A percentile compares a stretch with the other conserved stretches of the same genome.
These are phyloP conservation scores for Linderniella brevidens DNA, from an alignment of 257 asterid genomes.

Conservation along the genomic window DNA sequence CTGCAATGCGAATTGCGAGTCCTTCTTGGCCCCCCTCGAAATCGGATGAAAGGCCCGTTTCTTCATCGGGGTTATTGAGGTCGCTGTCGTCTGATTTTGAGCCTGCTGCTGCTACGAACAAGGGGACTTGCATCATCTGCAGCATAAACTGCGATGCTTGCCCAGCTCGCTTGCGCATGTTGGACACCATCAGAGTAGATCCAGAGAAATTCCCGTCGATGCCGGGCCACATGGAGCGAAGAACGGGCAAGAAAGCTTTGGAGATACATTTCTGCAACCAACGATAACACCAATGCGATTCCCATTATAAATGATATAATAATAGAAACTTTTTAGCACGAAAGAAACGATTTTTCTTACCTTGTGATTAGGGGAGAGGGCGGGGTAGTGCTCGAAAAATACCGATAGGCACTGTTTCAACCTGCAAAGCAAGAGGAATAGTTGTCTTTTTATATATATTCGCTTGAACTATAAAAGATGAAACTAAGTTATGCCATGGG, in stretches of 20 bases:
- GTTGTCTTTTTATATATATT: no score
- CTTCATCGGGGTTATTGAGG: conserved; percentile 16
- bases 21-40: conserved; percentile 84
- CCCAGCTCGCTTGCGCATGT: conserved; percentile 73
- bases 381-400: conserved; percentile 90
- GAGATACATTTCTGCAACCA: conserved; percentile 54
- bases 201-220: conserved; percentile 42
- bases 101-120: conserved; percentile 31
- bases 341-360: conserved; percentile 16
- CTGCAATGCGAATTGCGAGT: conserved; percentile 68
- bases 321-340: not conserved
- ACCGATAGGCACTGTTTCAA: conserved; percentile 82
- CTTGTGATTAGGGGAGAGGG: conserved; percentile 78
- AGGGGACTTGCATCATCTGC: conserved; percentile 89
- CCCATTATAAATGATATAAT: no score
- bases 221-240: conserved; percentile 93
- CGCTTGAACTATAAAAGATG: not conserved
- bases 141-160: conserved; percentile 90
- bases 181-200: conserved; percentile 44
- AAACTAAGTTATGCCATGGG: not conserved
- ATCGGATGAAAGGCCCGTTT: conserved; percentile 21
- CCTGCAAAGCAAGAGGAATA: no score
- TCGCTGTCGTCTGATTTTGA: conserved; percentile 17
- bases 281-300: no score
- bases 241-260: conserved; percentile 61